Evolutionary conservation across 139 green algal genomes (phyloP), one percentile per base, ranked within the genome.

Genomic region (Trebouxia sp.): DNA sequence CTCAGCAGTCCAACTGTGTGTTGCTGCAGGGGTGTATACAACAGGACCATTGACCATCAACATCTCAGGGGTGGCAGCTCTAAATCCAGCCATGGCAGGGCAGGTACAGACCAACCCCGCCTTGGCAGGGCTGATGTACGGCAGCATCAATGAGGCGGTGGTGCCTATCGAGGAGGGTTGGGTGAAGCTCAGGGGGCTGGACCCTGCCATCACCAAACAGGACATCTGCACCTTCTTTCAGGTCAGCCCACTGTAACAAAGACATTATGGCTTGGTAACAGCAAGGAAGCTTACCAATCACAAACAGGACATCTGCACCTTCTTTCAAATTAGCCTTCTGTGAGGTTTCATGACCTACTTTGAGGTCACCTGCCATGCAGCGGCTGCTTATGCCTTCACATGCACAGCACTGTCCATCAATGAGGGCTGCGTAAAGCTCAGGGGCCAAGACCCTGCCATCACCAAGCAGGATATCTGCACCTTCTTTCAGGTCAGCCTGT

Each of bases 91-190:
- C 11, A 74, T 90, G 35, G 80, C 85, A 12, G 48, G 83, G 22
- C 82, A 85, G 35, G 47, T 87, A 26, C 32, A 86, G 30, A 83
- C 53, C 56, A 89, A 89, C 66, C 87, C 87, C 7, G 66, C 62
- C 32, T 75, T 90, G 37, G 78, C 83, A 3, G 65, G 66, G 7
- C 62, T 87, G 47, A 75, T 91, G 66, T 76, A 45, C 28, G 74
- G 65, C 38, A 72, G 70, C 76, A 85, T 90, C 77, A 74, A 84
- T 51, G 35, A 58, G 56, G 65, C 22, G 24, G 37, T 65, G 5
- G 85, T 91, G 28, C 87, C 87, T 6, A 82, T 87, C 48, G 80
- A 91, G 83, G 86, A 91, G 81, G 87, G 87, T 8, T 90, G 70
- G 70, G 66, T 91, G 15, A 91, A 91, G 83, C 66, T 91, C 50